phyloP scores from a whole-genome alignment of 1,284 basidiomycete species.

The Puccinia triticina region DNA sequence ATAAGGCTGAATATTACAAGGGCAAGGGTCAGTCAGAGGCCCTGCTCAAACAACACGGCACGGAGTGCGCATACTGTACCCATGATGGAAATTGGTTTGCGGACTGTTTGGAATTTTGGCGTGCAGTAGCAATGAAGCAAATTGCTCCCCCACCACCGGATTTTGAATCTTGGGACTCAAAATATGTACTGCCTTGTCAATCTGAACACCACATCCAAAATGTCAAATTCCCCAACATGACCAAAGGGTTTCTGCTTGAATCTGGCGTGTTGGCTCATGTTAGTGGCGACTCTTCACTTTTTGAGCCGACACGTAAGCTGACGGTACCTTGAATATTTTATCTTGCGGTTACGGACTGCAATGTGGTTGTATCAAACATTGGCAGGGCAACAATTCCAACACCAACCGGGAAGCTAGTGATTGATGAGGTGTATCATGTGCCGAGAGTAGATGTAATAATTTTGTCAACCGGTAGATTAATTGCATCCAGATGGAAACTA shows the following conservation, averaged over 20 bases:
- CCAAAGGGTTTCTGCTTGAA: neutral
- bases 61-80: neutral
- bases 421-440: too few relatives aligned
- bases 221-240: neutral
- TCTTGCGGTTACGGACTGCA: too few relatives aligned
- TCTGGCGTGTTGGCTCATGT: constrained; percentile 5
- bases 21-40: neutral
- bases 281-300: neutral
- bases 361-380: too few relatives aligned
- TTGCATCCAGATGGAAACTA: too few relatives aligned
- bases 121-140: neutral
- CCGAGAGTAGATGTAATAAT: too few relatives aligned
- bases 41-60: neutral
- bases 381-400: too few relatives aligned
- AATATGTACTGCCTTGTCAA: neutral
- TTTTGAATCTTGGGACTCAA: neutral
- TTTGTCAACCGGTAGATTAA: too few relatives aligned
- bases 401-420: too few relatives aligned
- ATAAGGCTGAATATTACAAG: neutral
- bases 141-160: neutral
- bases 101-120: neutral
- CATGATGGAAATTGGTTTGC: neutral
- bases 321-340: too few relatives aligned
- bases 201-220: neutral
- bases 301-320: neutral